These are phyloP conservation scores for Suillus bovinus DNA, from an alignment of 768 basidiomycete species.

Conservation along the genomic window DNA sequence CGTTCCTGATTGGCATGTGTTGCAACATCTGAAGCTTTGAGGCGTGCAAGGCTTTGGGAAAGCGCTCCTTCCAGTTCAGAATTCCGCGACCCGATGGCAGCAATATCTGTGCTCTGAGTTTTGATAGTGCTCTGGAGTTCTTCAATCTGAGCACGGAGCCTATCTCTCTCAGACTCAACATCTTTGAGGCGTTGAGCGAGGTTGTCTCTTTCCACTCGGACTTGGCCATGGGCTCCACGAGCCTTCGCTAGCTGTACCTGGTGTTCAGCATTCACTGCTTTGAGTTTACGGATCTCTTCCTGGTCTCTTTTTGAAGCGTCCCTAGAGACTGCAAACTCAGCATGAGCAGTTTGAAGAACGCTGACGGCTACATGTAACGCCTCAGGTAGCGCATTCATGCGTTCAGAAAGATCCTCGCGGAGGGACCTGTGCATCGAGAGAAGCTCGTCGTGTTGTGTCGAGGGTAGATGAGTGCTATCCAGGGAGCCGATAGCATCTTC, in stretches of 20 bases:
- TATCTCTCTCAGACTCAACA: conserved; percentile 67
- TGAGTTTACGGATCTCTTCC: conserved; percentile 65
- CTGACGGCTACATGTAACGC: conserved; percentile 52
- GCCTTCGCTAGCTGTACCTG: conserved; percentile 77
- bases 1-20: conserved; percentile 60
- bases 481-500: conserved; percentile 52
- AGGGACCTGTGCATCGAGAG: conserved; percentile 50
- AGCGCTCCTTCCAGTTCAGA: conserved; percentile 71
- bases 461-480: conserved; percentile 48
- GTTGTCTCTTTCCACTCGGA: conserved; percentile 81
- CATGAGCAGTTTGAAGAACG: conserved; percentile 58
- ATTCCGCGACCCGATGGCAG: conserved; percentile 50
- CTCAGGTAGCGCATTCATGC: conserved; percentile 60
- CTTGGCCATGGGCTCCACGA: conserved; percentile 73
- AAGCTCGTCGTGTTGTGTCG: conserved; percentile 49
- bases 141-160: conserved; percentile 54
- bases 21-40: conserved; percentile 73
- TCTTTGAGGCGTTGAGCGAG: conserved; percentile 59
- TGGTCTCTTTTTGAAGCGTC: conserved; percentile 61
- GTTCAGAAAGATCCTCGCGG: conserved; percentile 53
- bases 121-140: conserved; percentile 47
- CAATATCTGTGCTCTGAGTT: conserved; percentile 46
- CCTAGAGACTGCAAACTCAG: conserved; percentile 59
- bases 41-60: conserved; percentile 66
- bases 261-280: conserved; percentile 57